Conservation (phyloP, 73 alveolate species). For the Durusdinium trenchii region DNA sequence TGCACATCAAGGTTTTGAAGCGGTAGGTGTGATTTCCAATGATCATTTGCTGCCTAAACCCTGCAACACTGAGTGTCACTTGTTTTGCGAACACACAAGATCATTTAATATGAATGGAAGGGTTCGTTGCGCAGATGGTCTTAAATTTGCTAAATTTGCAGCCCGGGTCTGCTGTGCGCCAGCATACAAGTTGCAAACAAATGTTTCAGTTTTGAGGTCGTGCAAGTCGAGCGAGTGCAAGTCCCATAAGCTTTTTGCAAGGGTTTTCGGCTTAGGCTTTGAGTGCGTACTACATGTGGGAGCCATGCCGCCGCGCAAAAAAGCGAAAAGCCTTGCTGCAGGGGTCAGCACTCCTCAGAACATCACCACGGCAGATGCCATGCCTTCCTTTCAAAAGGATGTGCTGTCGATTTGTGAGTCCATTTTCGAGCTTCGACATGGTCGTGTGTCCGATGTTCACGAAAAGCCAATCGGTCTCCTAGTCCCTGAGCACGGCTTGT, state of each 20-base stretch:
- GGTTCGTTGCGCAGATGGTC: no score
- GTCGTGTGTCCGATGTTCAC: not conserved
- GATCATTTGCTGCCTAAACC: not conserved
- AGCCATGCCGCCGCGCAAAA: constrained; percentile 10
- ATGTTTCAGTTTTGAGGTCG: not conserved
- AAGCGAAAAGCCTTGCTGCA: not conserved
- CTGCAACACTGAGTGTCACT: not conserved
- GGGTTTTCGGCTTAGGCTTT: not conserved
- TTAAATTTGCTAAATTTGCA: no score
- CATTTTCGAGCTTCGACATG: not conserved
- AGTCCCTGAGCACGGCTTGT: not conserved
- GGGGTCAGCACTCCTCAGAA: not conserved
- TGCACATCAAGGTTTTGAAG: not conserved
- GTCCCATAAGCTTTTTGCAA: not conserved
- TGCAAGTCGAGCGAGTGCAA: not conserved
- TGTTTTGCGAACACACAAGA: not conserved
- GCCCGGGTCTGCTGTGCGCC: not conserved
- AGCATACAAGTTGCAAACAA: not conserved
- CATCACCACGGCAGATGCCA: not conserved
- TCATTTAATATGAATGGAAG: no score
- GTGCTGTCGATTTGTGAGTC: not conserved
- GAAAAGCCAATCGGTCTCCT: not conserved
- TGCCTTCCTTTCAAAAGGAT: not conserved
- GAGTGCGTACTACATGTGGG: not conserved
- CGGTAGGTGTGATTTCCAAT: not conserved